Evolutionary conservation across 768 basidiomycete species (phyloP), one percentile per base, ranked within the genome.

Genomic region (Scleroderma bovista): DNA sequence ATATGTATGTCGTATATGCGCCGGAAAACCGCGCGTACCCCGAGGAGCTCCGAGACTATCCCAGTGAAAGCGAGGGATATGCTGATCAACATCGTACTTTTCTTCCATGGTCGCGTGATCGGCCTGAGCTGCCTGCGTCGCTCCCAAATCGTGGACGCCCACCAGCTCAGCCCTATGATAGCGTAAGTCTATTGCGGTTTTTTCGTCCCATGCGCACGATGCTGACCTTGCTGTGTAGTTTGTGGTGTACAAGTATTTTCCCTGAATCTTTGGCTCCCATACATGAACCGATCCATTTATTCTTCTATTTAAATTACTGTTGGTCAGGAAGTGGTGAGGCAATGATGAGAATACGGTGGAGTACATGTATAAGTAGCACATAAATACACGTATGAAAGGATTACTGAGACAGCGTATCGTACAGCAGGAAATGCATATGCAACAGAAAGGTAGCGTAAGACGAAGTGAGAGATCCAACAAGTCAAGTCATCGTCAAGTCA

Each of bases 1-100:
- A 70, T 17, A 73, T 74, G 42, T 82, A 69, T 56, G 71, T 87
- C 54, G 85, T 89, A 26, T 87, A 82, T 49, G 85, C 83, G 8
- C 87, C 87, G 1, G 65, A 62, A 1, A 64, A 72, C 8, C 62
- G 65, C 41, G 73, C 75, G n/a, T 81, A 81, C 56, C 87, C 87
- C 1, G 53, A 60, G 0, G 87, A 89, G 9, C 71, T 89, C 22
- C 65, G 68, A 37, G 66, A 73, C 1, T 87, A 88, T 55, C 87
- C 86, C 1, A 59, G 65, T 1, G 74, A 76, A 53, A 65, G 66
- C 13, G 74, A 74, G 15, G 81, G 80, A 6, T 89, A 80, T 57
- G 66, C 63, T 62, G 75, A 88, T 59, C 75, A 84, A 49, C 56
- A 67, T 48, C 79, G 80, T 3, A 48, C 60, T 9, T 69, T 72